Evolutionary conservation across 202 grass and related monocot genomes (phyloP).

Genomic region (Panicum hallii): DNA sequence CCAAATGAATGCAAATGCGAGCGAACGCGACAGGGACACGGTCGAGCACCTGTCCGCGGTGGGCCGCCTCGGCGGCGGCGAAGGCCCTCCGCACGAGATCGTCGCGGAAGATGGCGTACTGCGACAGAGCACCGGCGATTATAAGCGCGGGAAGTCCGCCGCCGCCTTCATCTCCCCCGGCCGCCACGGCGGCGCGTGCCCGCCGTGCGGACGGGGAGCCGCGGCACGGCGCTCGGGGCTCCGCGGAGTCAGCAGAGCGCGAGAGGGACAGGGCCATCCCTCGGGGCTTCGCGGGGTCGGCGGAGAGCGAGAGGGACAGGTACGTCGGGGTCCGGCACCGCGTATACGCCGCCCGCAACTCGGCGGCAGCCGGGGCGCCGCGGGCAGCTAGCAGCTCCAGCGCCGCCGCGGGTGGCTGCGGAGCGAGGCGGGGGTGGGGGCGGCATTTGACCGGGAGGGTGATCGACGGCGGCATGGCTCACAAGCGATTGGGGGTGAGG

Average conservation of each 20-base stretch:
- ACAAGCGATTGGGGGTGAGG: not conserved
- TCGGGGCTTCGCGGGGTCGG: not conserved
- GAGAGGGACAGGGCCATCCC: not conserved
- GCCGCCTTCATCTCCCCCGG: not conserved
- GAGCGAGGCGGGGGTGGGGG: constrained; percentile 16
- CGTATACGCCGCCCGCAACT: constrained; percentile 9
- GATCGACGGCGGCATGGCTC: constrained; percentile 43
- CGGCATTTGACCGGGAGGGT: constrained; percentile 47
- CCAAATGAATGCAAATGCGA: not conserved
- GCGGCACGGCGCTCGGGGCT: not conserved
- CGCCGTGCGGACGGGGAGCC: not conserved
- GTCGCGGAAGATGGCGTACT: constrained; percentile 60
- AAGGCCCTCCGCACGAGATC: constrained; percentile 65
- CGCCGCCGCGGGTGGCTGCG: constrained; percentile 21
- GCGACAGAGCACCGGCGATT: constrained; percentile 41
- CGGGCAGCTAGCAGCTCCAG: constrained; percentile 20
- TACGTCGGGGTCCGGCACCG: constrained; percentile 17
- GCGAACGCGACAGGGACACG: not conserved
- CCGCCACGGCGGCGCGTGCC: not conserved
- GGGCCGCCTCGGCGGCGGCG: constrained; percentile 60
- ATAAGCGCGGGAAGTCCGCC: not conserved
- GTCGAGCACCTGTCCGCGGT: constrained; percentile 59
- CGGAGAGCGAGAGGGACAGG: constrained; percentile 16
- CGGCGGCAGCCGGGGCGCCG: not conserved
- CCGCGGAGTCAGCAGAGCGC: not conserved